Base-by-base conservation (phyloP, 78 protist species). In the Speleostelium caveatum region DNA sequence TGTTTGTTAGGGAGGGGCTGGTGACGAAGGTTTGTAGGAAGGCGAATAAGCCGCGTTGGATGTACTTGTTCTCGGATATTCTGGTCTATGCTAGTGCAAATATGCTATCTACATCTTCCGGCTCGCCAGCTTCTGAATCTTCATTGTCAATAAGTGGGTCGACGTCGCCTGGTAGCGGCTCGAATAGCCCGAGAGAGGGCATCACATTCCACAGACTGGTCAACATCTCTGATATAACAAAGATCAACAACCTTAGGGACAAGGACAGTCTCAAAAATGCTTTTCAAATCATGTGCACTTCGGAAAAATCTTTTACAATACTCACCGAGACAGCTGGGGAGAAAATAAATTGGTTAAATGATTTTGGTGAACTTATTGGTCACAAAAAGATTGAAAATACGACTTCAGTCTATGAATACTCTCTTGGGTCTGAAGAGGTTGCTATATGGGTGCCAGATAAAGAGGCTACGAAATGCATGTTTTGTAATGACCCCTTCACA, bases 11-110 rank as follows among this genome's bases (percentile, higher is more conserved):
- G 49, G 94, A 88, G 33, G 94, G 94, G 24, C 33, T 55, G 0
- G n/a, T 88, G 74, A 71, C 71, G 86, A 88, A 88, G 28, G 94
- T 88, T 16, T 88, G 94, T 51, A 68, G 94, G 45, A 88, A 88
- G n/a, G 77, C 39, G 5, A 51, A 59, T 42, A 88, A 88, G 67
- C 49, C 65, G 19, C 33, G 94, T 38, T 88, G 86, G 87, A 69
- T 88, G 33, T 75, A 75, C 30, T 62, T 88, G 22, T 88, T 88
- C 38, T 75, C 94, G 2, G 94, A 88, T 72, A 56, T 67, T 3
- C 28, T 88, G 30, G 72, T 88, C 55, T 88, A 88, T 62, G 26
- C 86, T 55, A 67, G 61, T 5, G 21, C 28, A 12, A 51, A 45
- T 45, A 6, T 10, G 10, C 6, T 14, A 14, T 45, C 53, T 45